phyloP scores from a whole-genome alignment of 164 flowering plant species.

The Chimonanthus salicifolius region DNA sequence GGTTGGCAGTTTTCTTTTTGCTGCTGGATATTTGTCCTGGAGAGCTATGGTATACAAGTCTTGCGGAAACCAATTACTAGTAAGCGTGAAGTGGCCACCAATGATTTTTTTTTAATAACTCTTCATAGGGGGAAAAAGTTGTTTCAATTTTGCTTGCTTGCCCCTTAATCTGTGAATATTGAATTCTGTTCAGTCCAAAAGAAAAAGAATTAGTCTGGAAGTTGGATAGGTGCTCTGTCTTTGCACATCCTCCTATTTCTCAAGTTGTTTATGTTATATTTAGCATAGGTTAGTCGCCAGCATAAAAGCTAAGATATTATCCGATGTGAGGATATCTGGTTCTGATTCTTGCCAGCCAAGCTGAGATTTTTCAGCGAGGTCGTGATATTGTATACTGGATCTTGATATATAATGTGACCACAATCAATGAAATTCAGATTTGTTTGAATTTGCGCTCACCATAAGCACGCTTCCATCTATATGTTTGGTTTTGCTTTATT shows the following conservation, averaged over 20 bases:
- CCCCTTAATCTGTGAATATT: neutral
- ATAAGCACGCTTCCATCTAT: neutral
- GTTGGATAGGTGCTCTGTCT: too few species aligned
- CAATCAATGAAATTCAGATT: neutral
- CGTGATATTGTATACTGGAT: too few species aligned
- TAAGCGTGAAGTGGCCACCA: neutral
- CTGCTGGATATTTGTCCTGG: constrained; percentile 1
- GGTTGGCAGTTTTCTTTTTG: neutral
- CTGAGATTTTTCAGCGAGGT: too few species aligned
- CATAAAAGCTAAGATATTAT: neutral
- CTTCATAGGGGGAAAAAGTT: neutral
- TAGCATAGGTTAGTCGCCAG: neutral
- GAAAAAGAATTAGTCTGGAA: neutral
- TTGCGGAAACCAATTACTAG: neutral
- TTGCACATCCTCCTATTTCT: neutral
- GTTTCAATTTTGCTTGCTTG: constrained; percentile 1
- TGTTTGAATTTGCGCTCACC: neutral
- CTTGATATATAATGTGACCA: neutral
- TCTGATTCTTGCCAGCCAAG: too few species aligned
- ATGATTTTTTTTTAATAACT: neutral
- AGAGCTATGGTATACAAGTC: neutral
- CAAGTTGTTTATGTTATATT: too few species aligned
- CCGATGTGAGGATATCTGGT: neutral
- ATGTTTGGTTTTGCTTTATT: neutral
- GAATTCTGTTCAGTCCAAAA: neutral